Conservation (phyloP, 768 basidiomycete genomes). For the Termitomyces sp. region DNA sequence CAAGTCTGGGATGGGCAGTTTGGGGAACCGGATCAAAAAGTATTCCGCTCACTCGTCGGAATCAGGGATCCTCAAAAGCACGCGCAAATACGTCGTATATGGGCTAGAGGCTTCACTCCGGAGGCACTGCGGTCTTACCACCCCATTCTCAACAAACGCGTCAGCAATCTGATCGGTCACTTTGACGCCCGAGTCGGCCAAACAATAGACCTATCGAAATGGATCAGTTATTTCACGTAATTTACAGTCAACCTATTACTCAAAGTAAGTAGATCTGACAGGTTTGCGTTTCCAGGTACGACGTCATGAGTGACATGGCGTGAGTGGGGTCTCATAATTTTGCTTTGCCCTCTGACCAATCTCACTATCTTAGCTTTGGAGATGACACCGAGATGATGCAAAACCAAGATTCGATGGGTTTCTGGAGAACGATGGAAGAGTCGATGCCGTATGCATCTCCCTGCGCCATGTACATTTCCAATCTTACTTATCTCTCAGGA, state of each 20-base stretch:
- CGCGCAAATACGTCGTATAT: constrained; percentile 29
- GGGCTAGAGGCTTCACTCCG: constrained; percentile 32
- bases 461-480: background rate
- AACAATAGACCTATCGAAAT: constrained; percentile 25
- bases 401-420: constrained; percentile 6
- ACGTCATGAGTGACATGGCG: constrained; percentile 36
- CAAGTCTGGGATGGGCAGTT: constrained; percentile 30
- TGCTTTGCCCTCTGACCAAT: background rate
- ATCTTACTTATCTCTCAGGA: constrained; percentile 3
- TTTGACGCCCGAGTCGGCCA: constrained; percentile 10
- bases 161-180: constrained; percentile 20
- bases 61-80: constrained; percentile 26
- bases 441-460: constrained; percentile 2
- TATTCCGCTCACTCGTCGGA: constrained; percentile 20
- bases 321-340: constrained; percentile 11
- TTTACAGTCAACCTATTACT: constrained; percentile 4
- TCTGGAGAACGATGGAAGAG: constrained; percentile 11
- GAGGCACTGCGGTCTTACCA: constrained; percentile 24
- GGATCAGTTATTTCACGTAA: constrained; percentile 34
- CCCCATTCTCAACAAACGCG: constrained; percentile 11
- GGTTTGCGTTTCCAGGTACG: constrained; percentile 19
- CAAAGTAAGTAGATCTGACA: background rate
- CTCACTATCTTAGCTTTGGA: constrained; percentile 19
- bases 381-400: constrained; percentile 16
- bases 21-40: constrained; percentile 8